Evolutionary conservation across 2,329 filamentous ascomycete species (phyloP).

Genomic region (Aureobasidium musti): DNA sequence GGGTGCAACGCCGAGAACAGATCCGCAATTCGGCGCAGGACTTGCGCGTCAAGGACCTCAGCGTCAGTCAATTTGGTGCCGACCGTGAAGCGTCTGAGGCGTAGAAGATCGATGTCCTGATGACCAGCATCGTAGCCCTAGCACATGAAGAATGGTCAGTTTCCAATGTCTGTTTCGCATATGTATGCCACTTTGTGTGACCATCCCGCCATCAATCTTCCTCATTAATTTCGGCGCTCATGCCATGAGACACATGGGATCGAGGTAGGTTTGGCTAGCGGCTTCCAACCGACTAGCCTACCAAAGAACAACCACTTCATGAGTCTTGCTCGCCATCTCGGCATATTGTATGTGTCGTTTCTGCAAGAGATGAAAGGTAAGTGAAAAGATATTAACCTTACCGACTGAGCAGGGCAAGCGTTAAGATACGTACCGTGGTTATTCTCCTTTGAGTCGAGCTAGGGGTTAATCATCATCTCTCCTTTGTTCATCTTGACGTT

Average conservation of each 20-base stretch:
- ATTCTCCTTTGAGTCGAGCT: neutral
- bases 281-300: constrained; percentile 26
- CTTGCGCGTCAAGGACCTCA: constrained; percentile 62
- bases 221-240: constrained; percentile 25
- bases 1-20: constrained; percentile 69
- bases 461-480: neutral
- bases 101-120: constrained; percentile 75
- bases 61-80: constrained; percentile 66
- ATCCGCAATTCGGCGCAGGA: constrained; percentile 64
- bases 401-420: neutral
- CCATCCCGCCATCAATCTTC: constrained; percentile 8
- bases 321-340: constrained; percentile 22
- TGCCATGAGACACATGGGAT: constrained; percentile 16
- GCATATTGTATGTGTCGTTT: constrained; percentile 14
- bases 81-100: constrained; percentile 77
- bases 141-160: constrained; percentile 24
- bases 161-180: constrained; percentile 18
- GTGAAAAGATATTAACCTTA: neutral
- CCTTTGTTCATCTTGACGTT: constrained; percentile 9
- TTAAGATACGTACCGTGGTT: neutral
- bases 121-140: constrained; percentile 76
- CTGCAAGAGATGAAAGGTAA: constrained; percentile 9
- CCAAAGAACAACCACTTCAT: constrained; percentile 23
- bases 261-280: constrained; percentile 28
- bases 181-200: constrained; percentile 12